A percentile compares a stretch with the other conserved stretches of the same genome.
phyloP scores from a whole-genome alignment of 805 yeast genomes.

The Zygosaccharomyces lentus region DNA sequence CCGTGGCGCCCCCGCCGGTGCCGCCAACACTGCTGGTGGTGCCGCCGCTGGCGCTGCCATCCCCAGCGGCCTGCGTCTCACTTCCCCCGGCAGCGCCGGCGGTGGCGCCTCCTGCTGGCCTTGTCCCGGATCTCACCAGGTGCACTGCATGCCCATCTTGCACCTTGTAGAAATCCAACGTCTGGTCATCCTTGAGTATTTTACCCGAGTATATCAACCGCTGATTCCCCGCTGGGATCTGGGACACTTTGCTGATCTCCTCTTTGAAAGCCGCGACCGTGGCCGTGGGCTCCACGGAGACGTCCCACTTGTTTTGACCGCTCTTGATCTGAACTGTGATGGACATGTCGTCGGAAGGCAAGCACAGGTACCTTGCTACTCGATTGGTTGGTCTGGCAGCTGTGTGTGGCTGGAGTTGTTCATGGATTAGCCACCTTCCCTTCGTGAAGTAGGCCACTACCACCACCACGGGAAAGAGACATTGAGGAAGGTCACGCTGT shows the following conservation, averaged over 20 bases:
- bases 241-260: slow-evolving; percentile 54
- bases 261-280: slow-evolving; percentile 69
- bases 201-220: slow-evolving; percentile 91
- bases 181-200: slow-evolving; percentile 80
- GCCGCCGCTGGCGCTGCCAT: slow-evolving; percentile 17
- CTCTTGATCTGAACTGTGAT: slow-evolving; percentile 38
- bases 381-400: not conserved
- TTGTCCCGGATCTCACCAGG: slow-evolving; percentile 72
- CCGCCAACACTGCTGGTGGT: slow-evolving; percentile 10
- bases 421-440: not conserved
- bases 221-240: slow-evolving; percentile 73
- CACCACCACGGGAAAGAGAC: no score
- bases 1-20: slow-evolving; percentile 9
- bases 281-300: slow-evolving; percentile 47
- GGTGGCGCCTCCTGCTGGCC: slow-evolving; percentile 20
- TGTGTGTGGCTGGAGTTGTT: not conserved
- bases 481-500: no score
- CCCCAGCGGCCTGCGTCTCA: slow-evolving; percentile 18
- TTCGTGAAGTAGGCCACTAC: not conserved
- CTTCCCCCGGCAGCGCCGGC: slow-evolving; percentile 28
- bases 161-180: slow-evolving; percentile 70
- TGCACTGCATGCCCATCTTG: slow-evolving; percentile 86
- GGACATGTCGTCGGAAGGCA: slow-evolving; percentile 15
- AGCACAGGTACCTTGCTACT: not conserved
- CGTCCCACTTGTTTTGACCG: slow-evolving; percentile 76